phyloP scores from a whole-genome alignment of 2,329 filamentous ascomycete species.

The Botrytis porri region DNA sequence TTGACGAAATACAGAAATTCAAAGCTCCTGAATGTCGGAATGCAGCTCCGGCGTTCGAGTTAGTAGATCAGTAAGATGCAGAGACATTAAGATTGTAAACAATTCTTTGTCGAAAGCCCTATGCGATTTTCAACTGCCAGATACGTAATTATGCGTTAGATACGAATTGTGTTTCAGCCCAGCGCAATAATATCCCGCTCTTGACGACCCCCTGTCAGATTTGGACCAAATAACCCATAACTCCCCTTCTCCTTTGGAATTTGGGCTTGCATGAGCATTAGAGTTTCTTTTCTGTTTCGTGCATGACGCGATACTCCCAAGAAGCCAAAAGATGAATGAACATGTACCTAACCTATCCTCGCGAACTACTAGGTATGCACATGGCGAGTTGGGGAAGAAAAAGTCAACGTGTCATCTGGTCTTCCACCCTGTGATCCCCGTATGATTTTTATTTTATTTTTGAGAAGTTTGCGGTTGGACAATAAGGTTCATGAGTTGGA shows the following conservation, averaged over 20 bases:
- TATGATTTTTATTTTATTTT: not conserved
- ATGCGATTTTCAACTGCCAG: not conserved
- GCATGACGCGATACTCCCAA: not conserved
- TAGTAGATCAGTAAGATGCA: not conserved
- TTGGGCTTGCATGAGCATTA: not conserved
- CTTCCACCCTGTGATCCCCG: not conserved
- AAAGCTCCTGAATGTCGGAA: not conserved
- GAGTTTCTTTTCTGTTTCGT: not conserved
- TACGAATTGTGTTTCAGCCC: not conserved
- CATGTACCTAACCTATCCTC: not conserved
- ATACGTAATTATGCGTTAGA: not conserved
- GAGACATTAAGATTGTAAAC: not conserved
- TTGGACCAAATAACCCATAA: not conserved
- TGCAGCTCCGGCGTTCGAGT: not conserved
- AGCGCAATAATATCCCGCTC: not conserved
- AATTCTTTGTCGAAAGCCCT: not conserved
- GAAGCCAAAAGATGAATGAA: not conserved
- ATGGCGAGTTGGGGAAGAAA: not conserved
- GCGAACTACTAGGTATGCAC: not conserved
- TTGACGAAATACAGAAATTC: not conserved
- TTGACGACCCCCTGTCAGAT: not conserved
- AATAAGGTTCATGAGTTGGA: not conserved
- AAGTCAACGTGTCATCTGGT: not conserved
- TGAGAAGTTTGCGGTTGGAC: not conserved
- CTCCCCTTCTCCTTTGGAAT: not conserved